phyloP scores from a whole-genome alignment of 345 rosid species.

The Eucalyptus sp. region DNA sequence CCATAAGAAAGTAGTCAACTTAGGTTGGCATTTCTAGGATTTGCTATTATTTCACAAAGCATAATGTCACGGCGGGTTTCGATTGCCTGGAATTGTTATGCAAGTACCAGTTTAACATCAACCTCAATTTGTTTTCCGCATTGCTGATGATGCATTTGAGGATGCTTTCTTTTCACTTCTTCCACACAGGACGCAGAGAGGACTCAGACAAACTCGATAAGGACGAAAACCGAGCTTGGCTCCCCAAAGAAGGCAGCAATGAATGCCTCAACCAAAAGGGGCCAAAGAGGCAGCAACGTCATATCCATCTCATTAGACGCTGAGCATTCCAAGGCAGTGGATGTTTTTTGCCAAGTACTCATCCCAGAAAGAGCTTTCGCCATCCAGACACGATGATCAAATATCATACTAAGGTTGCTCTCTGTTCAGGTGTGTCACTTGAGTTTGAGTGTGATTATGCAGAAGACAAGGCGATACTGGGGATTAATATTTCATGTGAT shows the following conservation, averaged over 20 bases:
- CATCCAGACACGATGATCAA: slow-evolving; percentile 70
- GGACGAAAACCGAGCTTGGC: slow-evolving; percentile 51
- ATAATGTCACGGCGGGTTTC: background rate
- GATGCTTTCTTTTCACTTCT: background rate
- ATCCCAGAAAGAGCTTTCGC: slow-evolving; percentile 68
- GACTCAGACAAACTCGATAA: background rate
- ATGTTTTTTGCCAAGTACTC: slow-evolving; percentile 68
- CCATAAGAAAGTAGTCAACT: background rate
- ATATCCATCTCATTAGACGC: slow-evolving; percentile 51
- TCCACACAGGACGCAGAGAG: background rate
- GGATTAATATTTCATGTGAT: background rate
- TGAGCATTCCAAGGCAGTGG: slow-evolving; percentile 62
- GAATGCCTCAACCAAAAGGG: slow-evolving; percentile 52
- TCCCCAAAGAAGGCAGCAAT: slow-evolving; percentile 64
- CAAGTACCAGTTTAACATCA: background rate
- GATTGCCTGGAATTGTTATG: background rate
- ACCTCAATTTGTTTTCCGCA: background rate
- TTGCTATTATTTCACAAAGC: background rate
- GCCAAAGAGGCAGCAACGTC: slow-evolving; percentile 54
- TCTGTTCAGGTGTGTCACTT: background rate
- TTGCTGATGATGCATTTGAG: background rate
- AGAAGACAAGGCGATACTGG: background rate
- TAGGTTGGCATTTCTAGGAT: background rate
- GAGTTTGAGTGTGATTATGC: background rate
- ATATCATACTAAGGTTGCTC: slow-evolving; percentile 55